These are phyloP conservation scores for Geotrichum siamense DNA, from an alignment of 1,139 yeast species.

Conservation along the genomic window DNA sequence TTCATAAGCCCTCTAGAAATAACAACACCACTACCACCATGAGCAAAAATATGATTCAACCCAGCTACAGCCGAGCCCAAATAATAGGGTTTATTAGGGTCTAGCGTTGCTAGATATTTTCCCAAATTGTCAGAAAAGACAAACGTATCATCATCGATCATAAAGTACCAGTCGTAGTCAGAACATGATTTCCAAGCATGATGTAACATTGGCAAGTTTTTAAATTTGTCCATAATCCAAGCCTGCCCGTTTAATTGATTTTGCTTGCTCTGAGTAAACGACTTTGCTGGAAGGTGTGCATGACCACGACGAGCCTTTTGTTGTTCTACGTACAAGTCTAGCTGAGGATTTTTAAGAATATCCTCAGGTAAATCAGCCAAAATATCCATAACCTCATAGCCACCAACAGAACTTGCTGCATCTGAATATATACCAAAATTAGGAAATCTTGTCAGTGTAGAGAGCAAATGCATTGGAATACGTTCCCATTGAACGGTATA, in stretches of 20 bases:
- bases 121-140: slow-evolving; percentile 30
- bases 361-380: slow-evolving; percentile 25
- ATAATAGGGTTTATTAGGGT: slow-evolving; percentile 29
- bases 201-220: slow-evolving; percentile 36
- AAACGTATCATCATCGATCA: slow-evolving; percentile 37
- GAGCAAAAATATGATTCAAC: slow-evolving; percentile 31
- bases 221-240: slow-evolving; percentile 36
- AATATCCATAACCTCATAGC: slow-evolving; percentile 32
- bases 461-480: slow-evolving; percentile 34
- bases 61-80: slow-evolving; percentile 24
- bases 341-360: slow-evolving; percentile 13
- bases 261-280: slow-evolving; percentile 4
- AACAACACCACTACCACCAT: slow-evolving; percentile 31
- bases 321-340: slow-evolving; percentile 15
- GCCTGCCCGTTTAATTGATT: slow-evolving; percentile 23
- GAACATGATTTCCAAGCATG: slow-evolving; percentile 34
- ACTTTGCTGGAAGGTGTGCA: slow-evolving; percentile 1
- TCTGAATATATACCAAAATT: slow-evolving; percentile 36
- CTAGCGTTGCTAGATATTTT: slow-evolving; percentile 25
- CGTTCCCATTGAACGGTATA: slow-evolving; percentile 35
- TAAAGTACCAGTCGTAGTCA: slow-evolving; percentile 33
- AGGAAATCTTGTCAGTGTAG: slow-evolving; percentile 34
- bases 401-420: slow-evolving; percentile 30
- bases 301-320: slow-evolving; percentile 15
- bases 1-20: slow-evolving; percentile 17